A percentile compares a stretch with the other conserved stretches of the same genome.
phyloP scores from a whole-genome alignment of 2,329 filamentous ascomycete genomes.

The Xenoacremonium recifei region DNA sequence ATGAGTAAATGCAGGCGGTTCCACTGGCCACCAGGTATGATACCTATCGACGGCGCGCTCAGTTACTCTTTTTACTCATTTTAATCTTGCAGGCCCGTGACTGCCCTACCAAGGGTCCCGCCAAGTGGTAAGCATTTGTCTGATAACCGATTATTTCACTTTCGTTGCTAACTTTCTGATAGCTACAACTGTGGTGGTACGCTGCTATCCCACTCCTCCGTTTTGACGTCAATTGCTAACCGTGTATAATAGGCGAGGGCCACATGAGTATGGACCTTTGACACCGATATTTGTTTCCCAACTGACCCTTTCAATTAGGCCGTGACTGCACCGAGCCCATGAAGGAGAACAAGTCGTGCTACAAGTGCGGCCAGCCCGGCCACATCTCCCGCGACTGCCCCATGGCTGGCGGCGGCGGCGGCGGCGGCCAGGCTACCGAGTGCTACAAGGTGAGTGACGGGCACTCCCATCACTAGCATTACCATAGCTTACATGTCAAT shows the following conservation, averaged over 20 bases:
- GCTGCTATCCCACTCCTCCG: slow-evolving; percentile 25
- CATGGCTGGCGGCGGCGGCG: slow-evolving; percentile 48
- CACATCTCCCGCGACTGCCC: slow-evolving; percentile 91
- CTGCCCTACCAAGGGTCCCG: slow-evolving; percentile 79
- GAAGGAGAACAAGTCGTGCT: slow-evolving; percentile 81
- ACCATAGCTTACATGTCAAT: slow-evolving; percentile 8
- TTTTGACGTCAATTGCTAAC: too few species aligned
- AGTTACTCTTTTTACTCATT: slow-evolving; percentile 12
- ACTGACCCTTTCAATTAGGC: slow-evolving; percentile 51
- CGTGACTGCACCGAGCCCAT: slow-evolving; percentile 87
- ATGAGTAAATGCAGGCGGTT: slow-evolving; percentile 58
- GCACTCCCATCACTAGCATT: neutral
- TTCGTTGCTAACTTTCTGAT: too few species aligned
- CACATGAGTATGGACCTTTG: slow-evolving; percentile 68
- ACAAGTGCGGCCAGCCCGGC: slow-evolving; percentile 76
- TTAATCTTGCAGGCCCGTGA: slow-evolving; percentile 65
- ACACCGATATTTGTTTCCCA: slow-evolving; percentile 5
- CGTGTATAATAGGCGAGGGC: slow-evolving; percentile 51
- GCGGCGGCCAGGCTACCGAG: slow-evolving; percentile 57
- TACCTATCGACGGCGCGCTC: slow-evolving; percentile 18
- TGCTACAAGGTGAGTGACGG: slow-evolving; percentile 76
- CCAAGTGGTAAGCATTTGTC: slow-evolving; percentile 75
- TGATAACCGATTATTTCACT: too few species aligned
- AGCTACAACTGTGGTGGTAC: slow-evolving; percentile 82
- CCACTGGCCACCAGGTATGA: slow-evolving; percentile 72